phyloP scores from a whole-genome alignment of 2,329 filamentous ascomycete species.

The Didymella lethalis region DNA sequence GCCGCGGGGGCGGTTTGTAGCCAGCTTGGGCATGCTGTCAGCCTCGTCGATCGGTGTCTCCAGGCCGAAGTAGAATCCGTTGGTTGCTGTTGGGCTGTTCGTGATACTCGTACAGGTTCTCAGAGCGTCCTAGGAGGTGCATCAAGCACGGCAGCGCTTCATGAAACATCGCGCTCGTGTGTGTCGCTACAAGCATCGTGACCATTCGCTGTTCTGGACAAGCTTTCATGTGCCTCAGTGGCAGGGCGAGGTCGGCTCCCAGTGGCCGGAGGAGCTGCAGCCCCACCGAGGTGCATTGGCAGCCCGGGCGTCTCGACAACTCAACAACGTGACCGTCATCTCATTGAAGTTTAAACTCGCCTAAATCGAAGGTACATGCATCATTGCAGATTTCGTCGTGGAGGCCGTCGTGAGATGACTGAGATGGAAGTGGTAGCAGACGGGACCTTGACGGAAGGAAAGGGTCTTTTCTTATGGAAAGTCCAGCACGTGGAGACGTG shows the following conservation, averaged over 20 bases:
- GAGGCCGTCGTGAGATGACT: neutral
- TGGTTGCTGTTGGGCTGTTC: constrained; percentile 2
- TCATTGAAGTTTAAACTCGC: neutral
- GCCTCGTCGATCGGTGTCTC: constrained; percentile 9
- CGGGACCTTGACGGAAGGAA: neutral
- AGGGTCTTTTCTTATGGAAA: neutral
- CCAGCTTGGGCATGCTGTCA: constrained; percentile 18
- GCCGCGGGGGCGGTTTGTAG: constrained; percentile 12
- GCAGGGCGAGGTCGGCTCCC: constrained; percentile 25
- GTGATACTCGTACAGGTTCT: constrained; percentile 2
- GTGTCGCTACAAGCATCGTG: constrained; percentile 24
- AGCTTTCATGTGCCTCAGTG: constrained; percentile 22
- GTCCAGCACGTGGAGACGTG: neutral
- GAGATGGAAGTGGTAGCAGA: neutral
- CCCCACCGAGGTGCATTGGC: constrained; percentile 1
- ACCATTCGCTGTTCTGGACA: constrained; percentile 29
- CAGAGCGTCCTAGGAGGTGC: neutral
- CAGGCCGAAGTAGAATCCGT: constrained; percentile 4
- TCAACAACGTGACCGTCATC: neutral
- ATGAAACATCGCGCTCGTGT: constrained; percentile 29
- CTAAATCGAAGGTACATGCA: neutral
- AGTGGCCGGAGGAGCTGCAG: constrained; percentile 10
- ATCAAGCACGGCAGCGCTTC: constrained; percentile 26
- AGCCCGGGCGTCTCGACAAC: neutral
- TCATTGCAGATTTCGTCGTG: neutral